A percentile compares a stretch with the other conserved stretches of the same genome.
Conservation (phyloP, 1,284 basidiomycete species). For the Cryptococcus floricola region DNA sequence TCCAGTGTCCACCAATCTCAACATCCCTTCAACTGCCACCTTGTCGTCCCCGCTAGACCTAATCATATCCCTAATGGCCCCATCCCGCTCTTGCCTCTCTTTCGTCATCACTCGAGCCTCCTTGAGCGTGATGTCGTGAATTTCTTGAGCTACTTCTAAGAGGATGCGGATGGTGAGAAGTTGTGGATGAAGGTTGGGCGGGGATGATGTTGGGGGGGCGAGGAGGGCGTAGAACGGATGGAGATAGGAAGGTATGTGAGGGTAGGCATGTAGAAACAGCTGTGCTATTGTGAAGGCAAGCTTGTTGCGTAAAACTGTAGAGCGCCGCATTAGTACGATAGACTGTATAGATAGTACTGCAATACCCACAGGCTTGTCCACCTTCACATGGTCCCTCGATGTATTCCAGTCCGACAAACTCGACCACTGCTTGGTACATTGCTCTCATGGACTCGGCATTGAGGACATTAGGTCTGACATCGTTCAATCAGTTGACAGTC, state of each 20-base stretch:
- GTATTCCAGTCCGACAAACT: slow-evolving; percentile 47
- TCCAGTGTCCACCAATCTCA: slow-evolving; percentile 75
- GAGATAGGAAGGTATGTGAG: slow-evolving; percentile 46
- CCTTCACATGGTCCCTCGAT: slow-evolving; percentile 48
- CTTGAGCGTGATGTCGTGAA: slow-evolving; percentile 85
- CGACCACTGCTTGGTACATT: slow-evolving; percentile 46
- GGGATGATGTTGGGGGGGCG: slow-evolving; percentile 28
- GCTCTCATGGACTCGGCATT: slow-evolving; percentile 34
- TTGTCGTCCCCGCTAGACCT: slow-evolving; percentile 77
- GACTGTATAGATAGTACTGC: neutral
- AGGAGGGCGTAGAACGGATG: slow-evolving; percentile 50
- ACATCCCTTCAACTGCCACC: slow-evolving; percentile 78
- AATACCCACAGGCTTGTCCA: slow-evolving; percentile 42
- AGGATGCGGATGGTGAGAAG: slow-evolving; percentile 82
- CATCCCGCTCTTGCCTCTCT: slow-evolving; percentile 72
- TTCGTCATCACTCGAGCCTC: slow-evolving; percentile 68
- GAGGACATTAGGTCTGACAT: slow-evolving; percentile 35
- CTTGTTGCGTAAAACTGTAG: slow-evolving; percentile 68
- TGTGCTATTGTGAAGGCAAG: slow-evolving; percentile 95
- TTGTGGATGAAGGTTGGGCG: slow-evolving; percentile 67
- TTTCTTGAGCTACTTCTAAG: slow-evolving; percentile 85
- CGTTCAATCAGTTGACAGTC: slow-evolving; percentile 7
- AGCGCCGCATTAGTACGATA: slow-evolving; percentile 3
- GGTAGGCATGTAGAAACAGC: slow-evolving; percentile 77
- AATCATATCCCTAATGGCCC: slow-evolving; percentile 79